Evolutionary conservation across 129 eudicot genomes (phyloP).

Genomic region (Helianthus annuus): HanXRQr2.0-SUNRISE NC_035439.2:91214369-91214868

Average conservation of each 20-base stretch:
- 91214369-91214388: constrained; percentile 85
- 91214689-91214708: constrained; percentile 96
- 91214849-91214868: constrained; percentile 32
- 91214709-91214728: constrained; percentile 50
- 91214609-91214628: constrained; percentile 50
- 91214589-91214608: constrained; percentile 62
- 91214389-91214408: constrained; percentile 78
- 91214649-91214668: constrained; percentile 72
- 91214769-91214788: constrained; percentile 49
- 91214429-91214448: constrained; percentile 64
- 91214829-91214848: constrained; percentile 54
- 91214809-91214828: constrained; percentile 60
- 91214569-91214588: constrained; percentile 63
- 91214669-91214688: constrained; percentile 79
- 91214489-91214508: constrained; percentile 52
- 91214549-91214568: constrained; percentile 45
- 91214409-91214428: constrained; percentile 70
- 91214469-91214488: constrained; percentile 87
- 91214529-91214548: constrained; percentile 26
- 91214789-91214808: constrained; percentile 48
- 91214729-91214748: constrained; percentile 75
- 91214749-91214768: constrained; percentile 39
- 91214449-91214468: constrained; percentile 75
- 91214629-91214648: constrained; percentile 53
- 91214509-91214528: constrained; percentile 13